Evolutionary conservation across 1,139 yeast species (phyloP), one percentile per base, ranked within the genome.

Genomic region (Magnusiomyces magnusii): DNA sequence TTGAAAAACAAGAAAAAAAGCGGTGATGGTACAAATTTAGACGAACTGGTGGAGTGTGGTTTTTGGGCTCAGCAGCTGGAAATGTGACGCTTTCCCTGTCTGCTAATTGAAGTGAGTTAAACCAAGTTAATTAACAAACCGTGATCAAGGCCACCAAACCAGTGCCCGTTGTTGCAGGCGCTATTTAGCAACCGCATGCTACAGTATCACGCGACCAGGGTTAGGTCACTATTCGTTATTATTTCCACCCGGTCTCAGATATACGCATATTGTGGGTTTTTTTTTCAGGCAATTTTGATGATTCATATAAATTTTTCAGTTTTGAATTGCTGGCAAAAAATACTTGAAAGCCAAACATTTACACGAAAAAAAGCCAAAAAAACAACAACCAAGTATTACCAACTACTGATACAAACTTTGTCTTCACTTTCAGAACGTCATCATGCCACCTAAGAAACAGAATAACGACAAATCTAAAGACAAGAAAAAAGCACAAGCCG

Each of bases 401-500:
- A n/a, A n/a, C n/a, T n/a, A n/a, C n/a, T n/a, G n/a, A n/a, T n/a
- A n/a, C n/a, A n/a, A n/a, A n/a, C n/a, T n/a, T n/a, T n/a, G n/a
- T n/a, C n/a, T n/a, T n/a, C n/a, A n/a, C n/a, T n/a, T n/a, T 39
- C 19, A 17, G 17, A 39, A 39, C 44, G 17, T 39, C 55, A 54
- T 15, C 3, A 66, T 66, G 68, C 68, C 68, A n/a, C 68, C 95
- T 83, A 87, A 87, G 75, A 86, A 85, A 75, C 80, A 83, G 69
- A 80, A 78, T 58, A 81, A 80, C 62, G 85, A 78, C 67, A 79
- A 79, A 68, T 71, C 73, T 52, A 88, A 88, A 77, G 83, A 83
- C 62, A 81, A 81, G 69, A 86, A 88, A 71, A 85, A 85, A 75
- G 78, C 76, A 65, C 83, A 84, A 74, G 74, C 83, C 50, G 86